Base-by-base conservation (phyloP, 371 early-diverging fungal genomes). In the Nematocida ironsii region DNA sequence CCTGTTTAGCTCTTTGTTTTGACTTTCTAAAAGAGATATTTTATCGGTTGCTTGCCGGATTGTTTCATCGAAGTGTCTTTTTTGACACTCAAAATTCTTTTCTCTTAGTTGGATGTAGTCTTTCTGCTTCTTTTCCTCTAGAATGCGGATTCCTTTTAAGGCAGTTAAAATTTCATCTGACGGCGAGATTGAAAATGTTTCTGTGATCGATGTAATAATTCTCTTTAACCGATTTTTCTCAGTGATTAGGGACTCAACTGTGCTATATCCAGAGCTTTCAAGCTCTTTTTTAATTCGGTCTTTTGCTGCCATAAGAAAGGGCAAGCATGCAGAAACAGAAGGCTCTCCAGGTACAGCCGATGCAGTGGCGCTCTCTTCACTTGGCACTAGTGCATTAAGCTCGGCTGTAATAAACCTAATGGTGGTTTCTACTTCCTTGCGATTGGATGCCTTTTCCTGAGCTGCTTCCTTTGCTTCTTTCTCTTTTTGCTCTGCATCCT, bases 11-110 rank as follows among this genome's bases (percentile, higher is more conserved):
- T 47, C 33, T 18, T 27, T 47, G 57, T 78, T 78, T 42, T 42
- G 45, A 5, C 33, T 39, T 40, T 56, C 70, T 48, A 57, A 9
- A 11, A 7, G 18, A 20, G 40, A 13, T 11, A 71, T 44, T 16
- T 44, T 56, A 1, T 69, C 70, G 1, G 16, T 70, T 5, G 67
- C 54, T 23, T 23, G 27, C 0, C 42, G 16, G 4, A 78, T 56
- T 16, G 44, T 16, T 23, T 54, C 61, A 27, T 78, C 80, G 60
- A 45, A 78, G 39, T 78, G 71, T 56, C 80, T 69, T 68, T 78
- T 78, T 60, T 78, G 80, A 70, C 80, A 78, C 60, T 78, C 80
- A 39, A 62, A 7, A 20, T 27, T 54, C 39, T 71, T 78, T 44
- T 70, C 80, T 45, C 47, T 58, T 16, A 45, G 16, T 11, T 18